Conservation (phyloP, 306 rosid genomes). For the Cucurbita maxima region DNA sequence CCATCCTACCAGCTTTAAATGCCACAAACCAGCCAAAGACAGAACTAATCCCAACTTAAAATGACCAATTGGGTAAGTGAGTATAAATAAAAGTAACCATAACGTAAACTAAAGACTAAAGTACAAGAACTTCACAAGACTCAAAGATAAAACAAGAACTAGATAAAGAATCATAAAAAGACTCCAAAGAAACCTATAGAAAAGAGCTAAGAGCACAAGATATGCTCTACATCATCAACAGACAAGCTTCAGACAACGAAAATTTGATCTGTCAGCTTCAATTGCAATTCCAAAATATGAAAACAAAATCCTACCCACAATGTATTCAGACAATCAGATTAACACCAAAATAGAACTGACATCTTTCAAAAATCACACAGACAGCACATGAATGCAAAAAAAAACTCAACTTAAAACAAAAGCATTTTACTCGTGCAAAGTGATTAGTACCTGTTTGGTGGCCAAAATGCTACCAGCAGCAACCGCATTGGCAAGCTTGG, state of each 20-base stretch:
- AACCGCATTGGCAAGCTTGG: conserved; percentile 62
- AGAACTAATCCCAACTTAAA: not conserved
- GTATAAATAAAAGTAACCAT: not conserved
- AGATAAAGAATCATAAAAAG: no score
- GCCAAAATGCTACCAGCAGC: conserved; percentile 63
- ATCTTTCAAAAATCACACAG: not conserved
- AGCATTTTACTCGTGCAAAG: not conserved
- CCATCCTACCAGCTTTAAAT: not conserved
- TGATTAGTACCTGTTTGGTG: conserved; percentile 38
- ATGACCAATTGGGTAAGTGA: not conserved
- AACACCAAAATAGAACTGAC: not conserved
- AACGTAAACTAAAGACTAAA: not conserved
- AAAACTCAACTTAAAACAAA: not conserved
- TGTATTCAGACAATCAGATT: not conserved
- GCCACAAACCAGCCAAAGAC: not conserved
- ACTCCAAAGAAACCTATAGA: no score
- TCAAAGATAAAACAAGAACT: no score
- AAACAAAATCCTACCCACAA: not conserved
- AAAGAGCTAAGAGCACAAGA: no score
- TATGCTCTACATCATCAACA: not conserved
- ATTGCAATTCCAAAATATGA: not conserved
- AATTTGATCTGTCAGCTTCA: not conserved
- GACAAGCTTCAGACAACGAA: not conserved
- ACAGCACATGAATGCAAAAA: not conserved
- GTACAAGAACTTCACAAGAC: no score